Base-by-base conservation (phyloP, 2,329 filamentous ascomycete genomes). In the Clarireedia hainanense region DNA sequence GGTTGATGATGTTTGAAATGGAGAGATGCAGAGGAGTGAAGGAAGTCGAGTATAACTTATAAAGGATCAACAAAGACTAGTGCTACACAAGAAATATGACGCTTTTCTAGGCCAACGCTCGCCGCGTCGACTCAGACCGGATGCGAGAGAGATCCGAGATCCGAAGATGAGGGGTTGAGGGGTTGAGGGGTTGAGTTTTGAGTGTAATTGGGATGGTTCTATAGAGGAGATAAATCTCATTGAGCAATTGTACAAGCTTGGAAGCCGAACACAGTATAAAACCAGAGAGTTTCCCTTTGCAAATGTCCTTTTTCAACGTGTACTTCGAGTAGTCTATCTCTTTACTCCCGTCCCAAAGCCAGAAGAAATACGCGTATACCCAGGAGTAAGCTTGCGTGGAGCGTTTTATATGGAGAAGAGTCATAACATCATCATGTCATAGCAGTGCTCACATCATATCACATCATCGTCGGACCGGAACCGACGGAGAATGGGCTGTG, bases 381-480 rank as follows among this genome's bases (percentile, higher is more conserved):
- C 10, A 30, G 27, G 27, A 12, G 27, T 30, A 30, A 10, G 27
- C 27, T 30, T 30, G 27, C 27, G 27, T 30, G 27, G 27, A 30
- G 3, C 4, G 7, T 9, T 30, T 30, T 30, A 10, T 37, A 42
- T 39, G 15, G 30, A 43, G 51, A 36, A 37, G 36, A 23, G 34
- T 2, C 15, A 43, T 43, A 43, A 43, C 15, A 17, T 43, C 40
- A 43, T 43, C n/a, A 23, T 30, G 27, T 30, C 27, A 30, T 30
- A 10, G 27, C n/a, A 20, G 17, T 20, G 17, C 17, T 20, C 17
- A 20, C 17, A 20, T 20, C 17, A 20, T 20, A 20, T 20, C 48
- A 55, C 52, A 52, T 43, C 59, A 59, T 60, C 57, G 55, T 59
- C 54, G 49, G 55, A 26, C 14, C 40, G 12, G 36, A 24, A 45